Evolutionary conservation across 2,329 filamentous ascomycete species (phyloP).

Genomic region (Rutstroemia sydowiana): DNA sequence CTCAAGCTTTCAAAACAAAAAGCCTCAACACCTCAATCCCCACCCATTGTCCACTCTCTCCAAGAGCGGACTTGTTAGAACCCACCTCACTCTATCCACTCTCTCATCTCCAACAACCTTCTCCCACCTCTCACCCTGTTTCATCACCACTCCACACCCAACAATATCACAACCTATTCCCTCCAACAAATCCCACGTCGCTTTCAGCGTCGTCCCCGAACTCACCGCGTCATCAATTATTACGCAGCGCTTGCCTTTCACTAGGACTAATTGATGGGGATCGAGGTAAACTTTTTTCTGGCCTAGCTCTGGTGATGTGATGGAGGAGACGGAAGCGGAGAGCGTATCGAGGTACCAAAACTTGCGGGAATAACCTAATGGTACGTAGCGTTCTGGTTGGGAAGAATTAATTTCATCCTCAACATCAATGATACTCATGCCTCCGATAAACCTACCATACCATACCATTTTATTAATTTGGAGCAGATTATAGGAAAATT

Average conservation of each 20-base stretch:
- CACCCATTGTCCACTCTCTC: slow-evolving; percentile 21
- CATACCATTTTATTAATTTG: neutral
- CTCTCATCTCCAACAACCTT: slow-evolving; percentile 15
- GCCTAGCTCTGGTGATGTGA: slow-evolving; percentile 20
- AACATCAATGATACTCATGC: neutral
- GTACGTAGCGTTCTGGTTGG: slow-evolving; percentile 20
- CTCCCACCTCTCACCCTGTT: slow-evolving; percentile 23
- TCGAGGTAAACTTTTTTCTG: slow-evolving; percentile 23
- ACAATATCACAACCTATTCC: slow-evolving; percentile 15
- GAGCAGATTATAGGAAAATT: neutral
- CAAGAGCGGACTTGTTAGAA: slow-evolving; percentile 24
- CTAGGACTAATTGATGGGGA: slow-evolving; percentile 19
- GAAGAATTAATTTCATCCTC: neutral
- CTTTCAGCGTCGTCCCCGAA: slow-evolving; percentile 23
- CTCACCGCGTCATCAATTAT: slow-evolving; percentile 27
- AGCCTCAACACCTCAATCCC: slow-evolving; percentile 9
- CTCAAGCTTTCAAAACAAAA: too few species aligned
- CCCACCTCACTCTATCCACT: slow-evolving; percentile 14
- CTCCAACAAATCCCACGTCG: slow-evolving; percentile 25
- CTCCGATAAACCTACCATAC: neutral
- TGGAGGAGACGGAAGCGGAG: slow-evolving; percentile 21
- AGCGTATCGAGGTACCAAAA: slow-evolving; percentile 26
- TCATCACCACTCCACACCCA: slow-evolving; percentile 24
- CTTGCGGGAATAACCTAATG: slow-evolving; percentile 26
- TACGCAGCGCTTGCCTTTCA: slow-evolving; percentile 16